These are phyloP conservation scores for Penicillium macrosclerotiorum DNA, from an alignment of 495 filamentous ascomycete genomes.

Conservation along the genomic window DNA sequence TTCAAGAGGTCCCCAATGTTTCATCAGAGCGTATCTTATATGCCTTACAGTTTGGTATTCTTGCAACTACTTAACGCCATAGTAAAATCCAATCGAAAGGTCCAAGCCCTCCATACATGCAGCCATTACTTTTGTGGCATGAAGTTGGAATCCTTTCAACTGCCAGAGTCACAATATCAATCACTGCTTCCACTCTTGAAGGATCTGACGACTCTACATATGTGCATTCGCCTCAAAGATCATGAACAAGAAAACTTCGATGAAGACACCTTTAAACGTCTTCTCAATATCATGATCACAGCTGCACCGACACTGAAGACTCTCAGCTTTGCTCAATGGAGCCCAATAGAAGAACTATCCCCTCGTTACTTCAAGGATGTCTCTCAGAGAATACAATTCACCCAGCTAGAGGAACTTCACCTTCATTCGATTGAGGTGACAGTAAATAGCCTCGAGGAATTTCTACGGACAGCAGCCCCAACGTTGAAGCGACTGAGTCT, in stretches of 20 bases:
- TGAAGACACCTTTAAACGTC: background rate
- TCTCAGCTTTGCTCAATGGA: constrained; percentile 7
- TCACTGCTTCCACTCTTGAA: background rate
- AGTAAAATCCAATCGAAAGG: constrained; percentile 1
- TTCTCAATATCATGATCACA: constrained; percentile 2
- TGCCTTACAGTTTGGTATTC: constrained; percentile 2
- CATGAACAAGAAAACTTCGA: background rate
- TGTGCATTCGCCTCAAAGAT: constrained; percentile 3
- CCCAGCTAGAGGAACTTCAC: constrained; percentile 6
- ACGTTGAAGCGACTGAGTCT: constrained; percentile 2
- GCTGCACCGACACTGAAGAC: background rate
- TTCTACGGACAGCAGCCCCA: constrained; percentile 5
- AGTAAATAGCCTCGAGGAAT: background rate
- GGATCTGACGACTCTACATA: constrained; percentile 3
- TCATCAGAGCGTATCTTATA: background rate
- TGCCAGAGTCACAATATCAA: constrained; percentile 4
- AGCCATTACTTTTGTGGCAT: constrained; percentile 1
- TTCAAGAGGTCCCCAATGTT: background rate
- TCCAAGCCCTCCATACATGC: constrained; percentile 1
- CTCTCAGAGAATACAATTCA: constrained; percentile 2
- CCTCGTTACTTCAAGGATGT: constrained; percentile 7
- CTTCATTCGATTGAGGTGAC: constrained; percentile 7
- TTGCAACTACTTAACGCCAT: constrained; percentile 1
- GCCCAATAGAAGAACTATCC: constrained; percentile 2
- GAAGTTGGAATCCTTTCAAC: background rate